phyloP scores from a whole-genome alignment of 306 rosid species.

The Prunus persica region Prunus_persica_NCBIv2 NC_034010.1:20142501-20143000 shows the following conservation, averaged over 20 bases:
- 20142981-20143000: constrained; percentile 60
- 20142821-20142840: not conserved
- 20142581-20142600: not conserved
- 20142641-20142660: not conserved
- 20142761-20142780: too few species aligned
- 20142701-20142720: not conserved
- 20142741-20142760: not conserved
- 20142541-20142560: too few species aligned
- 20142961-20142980: constrained; percentile 65
- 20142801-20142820: not conserved
- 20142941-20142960: constrained; percentile 58
- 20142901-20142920: constrained; percentile 64
- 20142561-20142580: not conserved
- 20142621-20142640: not conserved
- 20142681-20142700: not conserved
- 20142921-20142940: constrained; percentile 60
- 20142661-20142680: not conserved
- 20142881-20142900: constrained; percentile 52
- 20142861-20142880: constrained; percentile 50
- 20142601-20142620: not conserved
- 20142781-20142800: too few species aligned
- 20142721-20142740: not conserved
- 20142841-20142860: not conserved
- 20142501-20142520: not conserved
- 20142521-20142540: too few species aligned